phyloP scores from a whole-genome alignment of 352 stramenopile species.

The Phytophthora chlamydospora region DNA sequence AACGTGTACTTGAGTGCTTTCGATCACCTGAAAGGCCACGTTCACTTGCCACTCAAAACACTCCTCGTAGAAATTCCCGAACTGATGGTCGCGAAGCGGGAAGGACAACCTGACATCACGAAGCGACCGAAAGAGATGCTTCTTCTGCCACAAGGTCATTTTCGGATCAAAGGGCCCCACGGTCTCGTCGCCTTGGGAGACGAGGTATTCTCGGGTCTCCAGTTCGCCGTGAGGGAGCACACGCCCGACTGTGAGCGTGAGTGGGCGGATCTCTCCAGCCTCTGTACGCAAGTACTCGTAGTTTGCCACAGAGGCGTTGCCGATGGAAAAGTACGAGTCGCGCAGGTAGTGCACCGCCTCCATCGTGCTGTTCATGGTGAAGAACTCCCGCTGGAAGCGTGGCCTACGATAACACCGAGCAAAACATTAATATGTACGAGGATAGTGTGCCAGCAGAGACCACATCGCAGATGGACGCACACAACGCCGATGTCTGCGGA shows the following conservation, averaged over 20 bases:
- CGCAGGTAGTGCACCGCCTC: constrained; percentile 67
- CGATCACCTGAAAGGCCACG: constrained; percentile 52
- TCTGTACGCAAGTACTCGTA: constrained; percentile 68
- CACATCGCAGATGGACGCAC: constrained; percentile 26
- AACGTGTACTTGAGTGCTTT: constrained; percentile 56
- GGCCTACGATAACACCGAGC: constrained; percentile 26
- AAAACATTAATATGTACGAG: background rate
- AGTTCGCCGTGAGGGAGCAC: constrained; percentile 38
- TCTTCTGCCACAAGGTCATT: constrained; percentile 40
- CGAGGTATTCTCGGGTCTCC: constrained; percentile 49
- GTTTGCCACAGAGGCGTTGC: constrained; percentile 71
- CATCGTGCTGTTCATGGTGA: constrained; percentile 78
- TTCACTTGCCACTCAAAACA: constrained; percentile 86
- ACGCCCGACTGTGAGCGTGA: constrained; percentile 48
- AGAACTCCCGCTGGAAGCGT: constrained; percentile 71
- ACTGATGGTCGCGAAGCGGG: constrained; percentile 70
- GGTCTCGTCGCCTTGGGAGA: constrained; percentile 34
- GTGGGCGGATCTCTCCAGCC: constrained; percentile 35
- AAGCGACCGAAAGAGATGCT: constrained; percentile 61
- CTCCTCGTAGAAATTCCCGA: constrained; percentile 79
- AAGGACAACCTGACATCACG: constrained; percentile 55
- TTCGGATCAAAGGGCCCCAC: constrained; percentile 70
- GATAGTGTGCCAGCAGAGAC: background rate
- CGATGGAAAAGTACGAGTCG: constrained; percentile 82
- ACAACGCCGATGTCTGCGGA: constrained; percentile 56